Base-by-base conservation (phyloP, 805 yeast genomes). In the Myxozyma geophila region DNA sequence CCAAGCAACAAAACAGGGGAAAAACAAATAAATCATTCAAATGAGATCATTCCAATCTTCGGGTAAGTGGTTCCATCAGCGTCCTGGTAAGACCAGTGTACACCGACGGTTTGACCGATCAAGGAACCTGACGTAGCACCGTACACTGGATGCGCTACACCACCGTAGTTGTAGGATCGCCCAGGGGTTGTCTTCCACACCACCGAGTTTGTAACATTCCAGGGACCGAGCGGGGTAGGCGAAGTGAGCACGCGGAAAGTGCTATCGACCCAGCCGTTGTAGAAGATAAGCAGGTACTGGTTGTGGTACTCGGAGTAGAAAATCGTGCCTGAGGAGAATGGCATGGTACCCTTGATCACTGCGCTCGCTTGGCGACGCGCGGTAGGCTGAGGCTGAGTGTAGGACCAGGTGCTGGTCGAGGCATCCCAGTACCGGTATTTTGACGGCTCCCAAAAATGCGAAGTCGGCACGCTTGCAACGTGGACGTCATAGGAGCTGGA, bases 181-280 rank as follows among this genome's bases (percentile, higher is more conserved):
- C 66, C 60, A 3, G 63, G 59, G 3, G 54, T 54, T 3, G 60
- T 47, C 10, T 13, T 7, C 59, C 59, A 63, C 0, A 66, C n/a
- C 6, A 52, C 54, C 10, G 44, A 37, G 49, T 62, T 48, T 13
- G 62, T 46, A n/a, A 46, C 39, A n/a, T 39, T 50, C 69, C 69
- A 66, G 6, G 67, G 67, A 2, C 69, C 69, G 2, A 66, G 41
- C 21, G 69, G 69, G 2, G 69, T 52, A 15, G 67, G 62, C 19
- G 69, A 49, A 8, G 55, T 51, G 15, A 57, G 39, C 13, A 47
- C 58, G 10, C 56, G 48, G 60, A 59, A 66, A 7, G 58, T 60
- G 28, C 50, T 66, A 35, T 66, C 69, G 46, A 58, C 63, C 69
- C 67, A 63, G 43, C 49, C 47, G 47, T 52, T 49, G 60, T 63